phyloP scores from a whole-genome alignment of 495 filamentous ascomycete species.

The Penicillium bovifimosum region DNA sequence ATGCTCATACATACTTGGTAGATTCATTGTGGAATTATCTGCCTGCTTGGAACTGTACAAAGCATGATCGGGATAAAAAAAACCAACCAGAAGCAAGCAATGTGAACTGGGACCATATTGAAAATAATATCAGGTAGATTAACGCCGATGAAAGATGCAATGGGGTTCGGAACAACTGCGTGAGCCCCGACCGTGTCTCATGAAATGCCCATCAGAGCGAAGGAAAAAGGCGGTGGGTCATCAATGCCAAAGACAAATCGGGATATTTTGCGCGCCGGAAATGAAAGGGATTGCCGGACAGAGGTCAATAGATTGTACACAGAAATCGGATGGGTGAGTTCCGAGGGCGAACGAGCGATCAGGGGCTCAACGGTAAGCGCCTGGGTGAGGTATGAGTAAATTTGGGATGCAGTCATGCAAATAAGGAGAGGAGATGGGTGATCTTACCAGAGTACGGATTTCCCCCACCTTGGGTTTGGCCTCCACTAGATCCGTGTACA shows the following conservation, averaged over 20 bases:
- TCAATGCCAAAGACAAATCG: conserved; percentile 17
- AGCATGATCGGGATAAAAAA: background rate
- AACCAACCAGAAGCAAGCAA: conserved; percentile 5
- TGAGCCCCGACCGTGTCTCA: conserved; percentile 6
- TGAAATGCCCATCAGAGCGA: background rate
- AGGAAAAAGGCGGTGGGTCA: conserved; percentile 2
- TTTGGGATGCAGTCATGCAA: background rate
- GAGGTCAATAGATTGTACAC: conserved; percentile 10
- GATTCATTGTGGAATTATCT: conserved; percentile 4
- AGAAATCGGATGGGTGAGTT: background rate
- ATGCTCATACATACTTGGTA: background rate
- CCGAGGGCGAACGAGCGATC: background rate
- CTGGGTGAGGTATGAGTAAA: conserved; percentile 13
- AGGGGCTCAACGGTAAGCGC: conserved; percentile 28
- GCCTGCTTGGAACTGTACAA: conserved; percentile 6
- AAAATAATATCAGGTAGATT: conserved; percentile 16
- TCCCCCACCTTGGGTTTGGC: conserved; percentile 18
- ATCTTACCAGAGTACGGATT: conserved; percentile 35
- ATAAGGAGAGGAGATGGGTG: background rate
- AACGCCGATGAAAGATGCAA: conserved; percentile 25
- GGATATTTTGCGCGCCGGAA: conserved; percentile 15
- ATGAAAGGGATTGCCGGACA: conserved; percentile 6
- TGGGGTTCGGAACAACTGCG: conserved; percentile 4
- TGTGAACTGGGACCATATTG: background rate
- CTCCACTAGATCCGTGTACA: conserved; percentile 25